Conservation (phyloP, 495 filamentous ascomycete species). For the Poronia punctata region DNA sequence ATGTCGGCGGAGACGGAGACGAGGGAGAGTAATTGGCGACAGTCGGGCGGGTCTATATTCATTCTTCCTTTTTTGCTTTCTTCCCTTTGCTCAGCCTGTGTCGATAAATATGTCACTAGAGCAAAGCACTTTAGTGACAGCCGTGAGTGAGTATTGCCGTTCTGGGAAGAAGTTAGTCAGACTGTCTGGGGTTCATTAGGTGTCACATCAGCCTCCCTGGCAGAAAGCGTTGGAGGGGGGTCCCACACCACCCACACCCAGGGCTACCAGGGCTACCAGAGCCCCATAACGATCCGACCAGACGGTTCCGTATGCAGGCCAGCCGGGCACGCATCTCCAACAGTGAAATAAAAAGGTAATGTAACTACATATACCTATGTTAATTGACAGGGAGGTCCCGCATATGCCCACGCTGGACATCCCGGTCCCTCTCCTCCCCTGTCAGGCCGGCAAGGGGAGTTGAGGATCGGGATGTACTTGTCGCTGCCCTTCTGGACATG, state of each 20-base stretch:
- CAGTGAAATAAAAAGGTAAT: too few relatives aligned
- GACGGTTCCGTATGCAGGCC: too few relatives aligned
- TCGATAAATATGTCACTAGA: slow-evolving; percentile 13
- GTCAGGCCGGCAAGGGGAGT: too few relatives aligned
- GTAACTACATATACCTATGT: slow-evolving; percentile 15
- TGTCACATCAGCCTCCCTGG: slow-evolving; percentile 18
- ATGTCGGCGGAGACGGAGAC: slow-evolving; percentile 64
- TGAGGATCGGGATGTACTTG: slow-evolving; percentile 9
- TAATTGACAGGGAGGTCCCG: slow-evolving; percentile 5
- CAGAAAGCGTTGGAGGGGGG: slow-evolving; percentile 13
- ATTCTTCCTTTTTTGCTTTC: too few relatives aligned
- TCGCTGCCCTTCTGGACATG: slow-evolving; percentile 14
- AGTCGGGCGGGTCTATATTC: slow-evolving; percentile 22
- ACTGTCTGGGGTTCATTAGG: slow-evolving; percentile 20
- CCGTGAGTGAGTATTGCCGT: slow-evolving; percentile 21
- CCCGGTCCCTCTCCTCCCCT: too few relatives aligned
- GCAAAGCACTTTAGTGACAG: too few relatives aligned
- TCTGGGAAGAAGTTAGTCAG: slow-evolving; percentile 25
- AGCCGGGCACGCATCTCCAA: too few relatives aligned
- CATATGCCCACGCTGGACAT: neutral
- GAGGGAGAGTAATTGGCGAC: slow-evolving; percentile 44
- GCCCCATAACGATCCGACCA: too few relatives aligned
- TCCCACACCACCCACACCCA: slow-evolving; percentile 14
- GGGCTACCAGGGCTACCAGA: too few relatives aligned
- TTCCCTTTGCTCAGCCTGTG: too few relatives aligned